Evolutionary conservation across 768 basidiomycete genomes (phyloP), one percentile per base, ranked within the genome.

Genomic region (Ramaria rubella): DNA sequence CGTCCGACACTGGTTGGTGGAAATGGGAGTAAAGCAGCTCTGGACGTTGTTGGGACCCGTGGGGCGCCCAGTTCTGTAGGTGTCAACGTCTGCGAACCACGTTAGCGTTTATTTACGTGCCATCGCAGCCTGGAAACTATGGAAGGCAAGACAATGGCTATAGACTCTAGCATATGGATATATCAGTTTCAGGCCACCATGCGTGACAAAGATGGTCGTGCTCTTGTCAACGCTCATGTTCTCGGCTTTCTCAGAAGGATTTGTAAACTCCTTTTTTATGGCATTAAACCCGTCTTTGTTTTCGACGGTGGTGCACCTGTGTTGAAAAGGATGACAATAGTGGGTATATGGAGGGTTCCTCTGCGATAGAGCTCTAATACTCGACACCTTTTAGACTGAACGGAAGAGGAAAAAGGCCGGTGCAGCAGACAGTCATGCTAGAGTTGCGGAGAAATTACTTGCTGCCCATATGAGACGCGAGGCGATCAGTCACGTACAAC

Each of bases 161-260:
- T 99, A 55, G 96, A 99, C 71, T 97, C 94, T 3, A 96, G 93
- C 62, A 98, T 99, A 61, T 99, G 96, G 96, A 85, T 99, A 53
- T 99, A 99, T 70, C 96, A 99, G 70, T 99, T 99, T 66, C 95
- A 98, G 73, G 94, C 95, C 21, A 97, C 96, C 8, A 97, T 98
- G 94, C 83, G 96, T 23, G 94, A 95, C 71, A 97, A 93, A 66
- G 93, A 97, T 58, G 96, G 96, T 26, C 83, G 85, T 23, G 90
- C 81, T 12, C 73, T 99, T 43, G 81, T 87, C 52, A 97, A 97
- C 65, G 94, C 95, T 1, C 96, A 97, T 71, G 85, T 99, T 15
- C 73, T 98, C 43, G 94, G 95, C 55, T 90, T 90, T 69, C 73
- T 91, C 43, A 80, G 95, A 29, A 81, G 96, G 1, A 96, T 98